Evolutionary conservation across 805 yeast genomes (phyloP).

Genomic region (Yarrowia deformans): DNA sequence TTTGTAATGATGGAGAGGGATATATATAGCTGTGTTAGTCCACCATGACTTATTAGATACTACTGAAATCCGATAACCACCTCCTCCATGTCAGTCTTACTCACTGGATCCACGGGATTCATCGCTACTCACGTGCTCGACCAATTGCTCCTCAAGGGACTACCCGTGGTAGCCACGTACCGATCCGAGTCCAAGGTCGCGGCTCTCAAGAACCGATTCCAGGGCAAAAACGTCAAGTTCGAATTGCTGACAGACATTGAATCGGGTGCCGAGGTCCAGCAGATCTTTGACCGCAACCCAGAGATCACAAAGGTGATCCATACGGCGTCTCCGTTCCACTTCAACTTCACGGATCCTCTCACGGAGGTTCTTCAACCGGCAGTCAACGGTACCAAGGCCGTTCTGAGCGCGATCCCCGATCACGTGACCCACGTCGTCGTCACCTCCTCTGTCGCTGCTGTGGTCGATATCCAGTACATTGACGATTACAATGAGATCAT

Average conservation of each 20-base stretch:
- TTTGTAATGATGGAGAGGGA: not conserved
- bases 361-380: conserved; percentile 58
- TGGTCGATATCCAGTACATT: conserved; percentile 46
- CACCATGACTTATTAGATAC: too few relatives aligned
- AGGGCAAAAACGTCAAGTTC: conserved; percentile 46
- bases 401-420: conserved; percentile 52
- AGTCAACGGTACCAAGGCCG: conserved; percentile 56
- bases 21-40: not conserved
- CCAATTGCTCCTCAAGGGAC: conserved; percentile 52
- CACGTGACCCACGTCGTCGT: conserved; percentile 56
- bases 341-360: conserved; percentile 50
- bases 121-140: conserved; percentile 56
- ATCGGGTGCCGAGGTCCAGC: conserved; percentile 56
- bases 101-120: conserved; percentile 58
- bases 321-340: conserved; percentile 54
- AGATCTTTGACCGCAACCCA: conserved; percentile 55
- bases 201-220: conserved; percentile 43
- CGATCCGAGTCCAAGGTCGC: conserved; percentile 56
- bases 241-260: conserved; percentile 48
- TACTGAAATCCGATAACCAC: too few relatives aligned
- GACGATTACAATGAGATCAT: conserved; percentile 43
- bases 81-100: conserved; percentile 47
- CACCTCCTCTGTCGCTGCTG: conserved; percentile 62
- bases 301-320: conserved; percentile 51
- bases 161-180: conserved; percentile 59